Percentiles rank a stretch among this genome's conserved stretches.
These are phyloP conservation scores for Monoraphidium neglectum DNA, from an alignment of 139 green algal species.

Conservation along the genomic window DNA sequence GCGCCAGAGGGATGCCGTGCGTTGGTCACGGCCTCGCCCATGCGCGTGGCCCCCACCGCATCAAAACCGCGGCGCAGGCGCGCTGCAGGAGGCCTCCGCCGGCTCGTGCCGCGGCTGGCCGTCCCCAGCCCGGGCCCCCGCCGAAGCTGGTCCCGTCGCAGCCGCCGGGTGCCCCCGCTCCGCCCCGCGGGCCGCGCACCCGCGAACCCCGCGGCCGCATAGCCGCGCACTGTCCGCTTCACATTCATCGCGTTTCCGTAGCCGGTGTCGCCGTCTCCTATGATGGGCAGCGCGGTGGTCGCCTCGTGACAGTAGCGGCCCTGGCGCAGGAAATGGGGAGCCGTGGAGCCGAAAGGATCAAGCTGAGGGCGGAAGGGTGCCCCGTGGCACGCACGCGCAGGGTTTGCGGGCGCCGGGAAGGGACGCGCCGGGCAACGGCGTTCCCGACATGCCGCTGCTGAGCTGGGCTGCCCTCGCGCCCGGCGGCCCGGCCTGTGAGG, in stretches of 20 bases:
- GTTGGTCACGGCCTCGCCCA: too few relatives aligned
- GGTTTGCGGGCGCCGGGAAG: too few relatives aligned
- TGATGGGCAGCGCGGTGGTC: constrained; percentile 80
- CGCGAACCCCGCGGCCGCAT: constrained; percentile 73
- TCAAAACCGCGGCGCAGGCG: too few relatives aligned
- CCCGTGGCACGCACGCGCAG: too few relatives aligned
- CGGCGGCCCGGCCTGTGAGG: background rate
- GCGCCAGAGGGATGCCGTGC: background rate
- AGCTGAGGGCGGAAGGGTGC: too few relatives aligned
- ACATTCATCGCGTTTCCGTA: constrained; percentile 98
- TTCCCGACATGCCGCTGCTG: too few relatives aligned
- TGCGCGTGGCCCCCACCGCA: too few relatives aligned
- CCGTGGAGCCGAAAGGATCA: too few relatives aligned
- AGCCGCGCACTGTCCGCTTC: constrained; percentile 90
- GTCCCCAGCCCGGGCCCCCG: background rate
- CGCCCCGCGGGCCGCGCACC: constrained; percentile 18
- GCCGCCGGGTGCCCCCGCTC: background rate
- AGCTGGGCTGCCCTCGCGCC: background rate
- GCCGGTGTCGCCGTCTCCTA: constrained; percentile 95
- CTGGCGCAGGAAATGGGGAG: too few relatives aligned
- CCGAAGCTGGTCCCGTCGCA: background rate
- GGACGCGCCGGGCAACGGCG: too few relatives aligned
- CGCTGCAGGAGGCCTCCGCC: too few relatives aligned
- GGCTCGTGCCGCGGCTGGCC: background rate
- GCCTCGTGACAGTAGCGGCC: constrained; percentile 74